Evolutionary conservation across 371 early-diverging fungal genomes (phyloP), one percentile per base, ranked within the genome.

Genomic region (Mucor indicus): DNA sequence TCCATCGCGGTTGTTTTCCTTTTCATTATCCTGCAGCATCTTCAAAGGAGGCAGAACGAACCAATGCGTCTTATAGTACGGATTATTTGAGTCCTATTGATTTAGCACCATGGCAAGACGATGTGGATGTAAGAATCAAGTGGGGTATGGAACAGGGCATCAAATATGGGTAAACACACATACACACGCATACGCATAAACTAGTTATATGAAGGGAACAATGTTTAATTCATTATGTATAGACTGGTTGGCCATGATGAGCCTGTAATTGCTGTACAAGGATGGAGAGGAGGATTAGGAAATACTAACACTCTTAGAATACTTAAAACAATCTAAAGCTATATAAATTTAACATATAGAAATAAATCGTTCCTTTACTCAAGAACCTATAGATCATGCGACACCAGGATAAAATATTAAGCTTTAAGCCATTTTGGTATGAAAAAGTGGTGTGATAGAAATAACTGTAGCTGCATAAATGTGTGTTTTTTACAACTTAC

Each of bases 1-100:
- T 93, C 35, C 85, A 85, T 38, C 90, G 96, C 45, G 98, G 97
- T 13, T 84, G 93, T 57, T 92, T 92, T 44, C 94, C 96, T 12
- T 93, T 90, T 69, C 59, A 80, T 57, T 95, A 95, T 68, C 47
- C 75, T 2, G 78, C 72, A 40, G 71, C 51, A 7, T 57, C 51
- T 4, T 51, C 72, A 59, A 70, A 16, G 71, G 77, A 50, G 66
- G 80, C 47, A 64, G 55, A 25, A 51, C 61, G 53, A 61, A 74
- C 48, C 68, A 77, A 49, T 42, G 54, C 62, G 9, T 53, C 62
- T 23, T 55, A 66, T 35, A 62, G 59, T 17, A 48, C 54, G 30
- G 63, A 63, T 27, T 69, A 69, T 39, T 38, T 73, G 15, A 65
- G 65, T 31, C 74, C 67, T 36, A 50, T 69, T 16, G 67, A 57